Percentiles rank a stretch among this genome's conserved stretches.
phyloP scores from a whole-genome alignment of 768 basidiomycete species.

The Suillus americanus region DNA sequence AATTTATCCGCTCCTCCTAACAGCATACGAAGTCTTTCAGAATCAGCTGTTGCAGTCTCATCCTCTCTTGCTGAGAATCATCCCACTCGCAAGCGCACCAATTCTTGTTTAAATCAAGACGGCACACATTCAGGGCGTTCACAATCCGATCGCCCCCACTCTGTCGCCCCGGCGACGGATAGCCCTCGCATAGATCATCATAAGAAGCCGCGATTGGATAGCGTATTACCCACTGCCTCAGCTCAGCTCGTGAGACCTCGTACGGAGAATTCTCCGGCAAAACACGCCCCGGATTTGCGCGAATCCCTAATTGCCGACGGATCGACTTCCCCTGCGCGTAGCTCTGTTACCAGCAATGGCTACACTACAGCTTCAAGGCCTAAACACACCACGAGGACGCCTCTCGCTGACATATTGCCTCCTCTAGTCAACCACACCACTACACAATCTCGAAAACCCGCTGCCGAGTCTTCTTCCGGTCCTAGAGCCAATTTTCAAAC shows the following conservation, averaged over 20 bases:
- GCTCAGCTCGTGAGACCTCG: neutral
- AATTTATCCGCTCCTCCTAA: neutral
- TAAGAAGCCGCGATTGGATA: constrained; percentile 1
- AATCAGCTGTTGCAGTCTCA: no score
- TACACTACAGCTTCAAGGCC: neutral
- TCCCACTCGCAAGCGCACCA: neutral
- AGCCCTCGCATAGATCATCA: neutral
- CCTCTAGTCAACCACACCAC: neutral
- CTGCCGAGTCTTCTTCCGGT: neutral
- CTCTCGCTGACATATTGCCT: neutral
- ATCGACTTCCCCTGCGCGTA: neutral
- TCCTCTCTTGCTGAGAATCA: neutral
- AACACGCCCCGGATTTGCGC: neutral
- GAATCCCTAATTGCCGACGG: neutral
- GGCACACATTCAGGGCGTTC: neutral
- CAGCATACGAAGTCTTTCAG: neutral
- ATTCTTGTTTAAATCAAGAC: neutral
- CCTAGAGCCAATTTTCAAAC: neutral
- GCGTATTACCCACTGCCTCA: neutral
- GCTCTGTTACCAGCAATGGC: neutral
- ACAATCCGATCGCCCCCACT: neutral
- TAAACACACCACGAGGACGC: neutral
- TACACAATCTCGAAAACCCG: neutral
- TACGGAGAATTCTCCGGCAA: neutral
- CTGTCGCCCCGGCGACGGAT: neutral